phyloP scores from a whole-genome alignment of 768 basidiomycete genomes.

The Leccinellum luteum region DNA sequence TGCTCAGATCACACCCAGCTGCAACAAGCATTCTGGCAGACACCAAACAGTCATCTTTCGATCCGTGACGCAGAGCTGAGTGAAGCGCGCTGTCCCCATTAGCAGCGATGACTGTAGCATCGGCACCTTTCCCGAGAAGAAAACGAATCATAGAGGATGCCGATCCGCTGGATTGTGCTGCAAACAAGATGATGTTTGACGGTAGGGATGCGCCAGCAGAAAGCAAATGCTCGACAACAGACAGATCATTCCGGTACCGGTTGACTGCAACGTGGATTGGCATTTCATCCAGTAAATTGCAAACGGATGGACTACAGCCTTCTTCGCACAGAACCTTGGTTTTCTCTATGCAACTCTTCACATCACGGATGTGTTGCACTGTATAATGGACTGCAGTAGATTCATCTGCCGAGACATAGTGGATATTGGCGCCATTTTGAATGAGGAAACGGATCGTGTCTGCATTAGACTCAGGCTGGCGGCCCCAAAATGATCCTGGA shows the following conservation, averaged over 20 bases:
- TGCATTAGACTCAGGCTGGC: too few species aligned
- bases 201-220: neutral
- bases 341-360: neutral
- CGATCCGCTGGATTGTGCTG: too few species aligned
- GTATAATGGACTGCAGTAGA: neutral
- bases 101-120: neutral
- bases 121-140: neutral
- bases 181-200: neutral
- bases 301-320: neutral
- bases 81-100: neutral
- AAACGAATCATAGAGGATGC: neutral
- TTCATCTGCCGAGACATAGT: neutral
- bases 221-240: neutral
- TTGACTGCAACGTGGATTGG: neutral
- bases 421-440: too few species aligned
- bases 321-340: neutral
- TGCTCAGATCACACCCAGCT: neutral
- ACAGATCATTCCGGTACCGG: neutral
- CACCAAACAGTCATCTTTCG: neutral
- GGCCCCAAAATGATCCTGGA: too few species aligned
- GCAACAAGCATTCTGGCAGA: neutral
- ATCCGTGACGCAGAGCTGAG: neutral
- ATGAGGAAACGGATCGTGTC: too few species aligned
- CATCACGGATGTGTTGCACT: too few species aligned
- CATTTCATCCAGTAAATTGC: neutral